phyloP scores from a whole-genome alignment of 1,284 basidiomycete species.

The Entoloma clypeatum region DNA sequence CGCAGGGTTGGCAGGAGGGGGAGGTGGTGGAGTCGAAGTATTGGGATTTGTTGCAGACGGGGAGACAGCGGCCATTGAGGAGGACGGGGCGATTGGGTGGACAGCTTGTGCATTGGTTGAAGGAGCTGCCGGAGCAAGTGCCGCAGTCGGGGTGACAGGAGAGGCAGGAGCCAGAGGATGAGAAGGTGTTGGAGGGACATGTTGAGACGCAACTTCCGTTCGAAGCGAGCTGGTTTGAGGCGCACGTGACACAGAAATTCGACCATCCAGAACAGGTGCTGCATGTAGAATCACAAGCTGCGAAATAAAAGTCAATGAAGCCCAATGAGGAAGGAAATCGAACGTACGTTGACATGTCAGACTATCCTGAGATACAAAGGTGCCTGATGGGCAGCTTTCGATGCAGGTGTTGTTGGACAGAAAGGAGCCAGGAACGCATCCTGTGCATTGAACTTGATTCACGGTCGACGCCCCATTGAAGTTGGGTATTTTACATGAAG shows the following conservation, averaged over 20 bases:
- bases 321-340: constrained; percentile 5
- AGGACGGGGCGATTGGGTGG: constrained; percentile 66
- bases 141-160: constrained; percentile 79
- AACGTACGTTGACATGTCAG: constrained; percentile 61
- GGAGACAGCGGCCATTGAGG: constrained; percentile 65
- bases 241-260: constrained; percentile 70
- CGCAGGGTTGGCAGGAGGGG: constrained; percentile 62
- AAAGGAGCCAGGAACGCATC: constrained; percentile 71
- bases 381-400: constrained; percentile 63
- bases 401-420: constrained; percentile 67
- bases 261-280: constrained; percentile 62
- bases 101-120: constrained; percentile 76
- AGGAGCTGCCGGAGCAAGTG: constrained; percentile 65
- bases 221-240: constrained; percentile 58
- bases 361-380: constrained; percentile 68
- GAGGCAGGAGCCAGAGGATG: constrained; percentile 62
- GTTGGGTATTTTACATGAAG: constrained; percentile 67
- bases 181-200: constrained; percentile 72
- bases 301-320: constrained; percentile 8
- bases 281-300: constrained; percentile 77
- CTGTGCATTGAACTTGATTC: constrained; percentile 65
- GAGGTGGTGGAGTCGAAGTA: constrained; percentile 67
- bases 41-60: constrained; percentile 65
- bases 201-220: constrained; percentile 66
- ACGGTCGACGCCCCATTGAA: constrained; percentile 67